Conservation (phyloP, 208 protist genomes). For the Balamuthia mandrillaris region DNA sequence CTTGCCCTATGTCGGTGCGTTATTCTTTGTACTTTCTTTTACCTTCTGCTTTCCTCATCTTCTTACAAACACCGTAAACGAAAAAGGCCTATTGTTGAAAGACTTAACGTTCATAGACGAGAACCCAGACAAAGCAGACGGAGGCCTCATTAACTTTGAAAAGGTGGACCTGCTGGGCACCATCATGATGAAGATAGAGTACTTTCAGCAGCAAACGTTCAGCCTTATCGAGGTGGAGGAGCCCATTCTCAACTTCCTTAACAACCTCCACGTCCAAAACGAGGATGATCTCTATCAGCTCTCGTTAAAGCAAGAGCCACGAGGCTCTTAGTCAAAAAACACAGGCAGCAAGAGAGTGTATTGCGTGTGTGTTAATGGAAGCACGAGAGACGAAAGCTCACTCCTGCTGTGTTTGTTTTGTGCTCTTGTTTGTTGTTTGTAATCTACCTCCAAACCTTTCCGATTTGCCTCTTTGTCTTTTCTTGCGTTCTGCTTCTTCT, state of each 20-base stretch:
- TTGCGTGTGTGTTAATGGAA: too few species aligned
- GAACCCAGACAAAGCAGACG: background rate
- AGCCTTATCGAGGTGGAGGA: background rate
- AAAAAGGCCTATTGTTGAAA: background rate
- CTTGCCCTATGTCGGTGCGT: background rate
- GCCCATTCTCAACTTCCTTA: conserved; percentile 9
- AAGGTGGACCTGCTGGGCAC: conserved; percentile 11
- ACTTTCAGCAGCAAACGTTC: background rate
- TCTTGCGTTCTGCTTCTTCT: too few species aligned
- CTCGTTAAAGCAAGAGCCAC: background rate
- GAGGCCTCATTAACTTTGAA: conserved; percentile 22
- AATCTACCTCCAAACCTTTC: too few species aligned
- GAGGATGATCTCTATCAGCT: conserved; percentile 20
- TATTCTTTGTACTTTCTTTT: background rate
- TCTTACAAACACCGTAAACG: background rate
- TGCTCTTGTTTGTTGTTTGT: too few species aligned
- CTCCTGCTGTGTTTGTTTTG: too few species aligned
- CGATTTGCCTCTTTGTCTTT: too few species aligned
- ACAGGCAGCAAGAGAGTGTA: too few species aligned
- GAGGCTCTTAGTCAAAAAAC: conserved; percentile 14
- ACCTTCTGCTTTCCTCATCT: background rate
- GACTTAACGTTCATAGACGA: conserved; percentile 27
- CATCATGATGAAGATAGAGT: background rate
- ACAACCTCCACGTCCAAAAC: conserved; percentile 7
- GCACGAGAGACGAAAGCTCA: too few species aligned